A percentile compares a stretch with the other conserved stretches of the same genome.
Conservation (phyloP, 768 basidiomycete genomes). For the Rhizopogon vinicolor region DNA sequence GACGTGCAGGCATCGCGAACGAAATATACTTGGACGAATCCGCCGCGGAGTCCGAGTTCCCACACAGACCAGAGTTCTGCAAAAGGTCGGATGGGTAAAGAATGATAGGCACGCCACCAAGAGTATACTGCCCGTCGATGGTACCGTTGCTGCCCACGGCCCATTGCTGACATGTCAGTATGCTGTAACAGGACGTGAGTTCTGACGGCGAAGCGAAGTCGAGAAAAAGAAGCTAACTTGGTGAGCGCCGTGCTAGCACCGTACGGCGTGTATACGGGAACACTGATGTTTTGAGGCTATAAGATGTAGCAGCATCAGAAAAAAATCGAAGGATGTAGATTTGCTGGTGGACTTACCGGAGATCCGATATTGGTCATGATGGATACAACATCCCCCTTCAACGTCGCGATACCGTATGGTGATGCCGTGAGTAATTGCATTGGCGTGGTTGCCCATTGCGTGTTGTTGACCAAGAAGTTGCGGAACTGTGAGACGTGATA, state of each 20-base stretch:
- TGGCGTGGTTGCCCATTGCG: conserved; percentile 47
- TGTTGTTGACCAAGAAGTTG: conserved; percentile 53
- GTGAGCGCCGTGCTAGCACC: conserved; percentile 41
- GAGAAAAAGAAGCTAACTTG: conserved; percentile 40
- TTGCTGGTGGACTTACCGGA: conserved; percentile 53
- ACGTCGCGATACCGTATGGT: conserved; percentile 51
- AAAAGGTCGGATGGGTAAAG: conserved; percentile 40
- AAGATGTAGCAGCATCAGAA: conserved; percentile 1
- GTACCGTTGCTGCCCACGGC: conserved; percentile 63
- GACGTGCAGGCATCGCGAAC: background rate
- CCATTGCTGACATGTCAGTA: conserved; percentile 64
- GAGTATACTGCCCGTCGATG: conserved; percentile 56
- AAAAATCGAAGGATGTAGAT: conserved; percentile 9
- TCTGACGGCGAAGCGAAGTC: background rate
- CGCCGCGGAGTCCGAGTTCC: conserved; percentile 3
- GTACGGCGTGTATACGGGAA: conserved; percentile 57
- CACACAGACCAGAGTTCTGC: conserved; percentile 35
- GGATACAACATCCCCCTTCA: conserved; percentile 59
- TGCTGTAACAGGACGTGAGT: conserved; percentile 29
- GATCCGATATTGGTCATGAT: conserved; percentile 72
- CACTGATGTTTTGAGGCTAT: conserved; percentile 53
- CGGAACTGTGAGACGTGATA: conserved; percentile 40
- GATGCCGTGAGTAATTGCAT: conserved; percentile 49
- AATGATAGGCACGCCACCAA: conserved; percentile 57
- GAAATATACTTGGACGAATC: conserved; percentile 5